Evolutionary conservation across 176 grass and related monocot genomes (phyloP), one percentile per base, ranked within the genome.

Genomic region (Panicum miliaceum): DNA sequence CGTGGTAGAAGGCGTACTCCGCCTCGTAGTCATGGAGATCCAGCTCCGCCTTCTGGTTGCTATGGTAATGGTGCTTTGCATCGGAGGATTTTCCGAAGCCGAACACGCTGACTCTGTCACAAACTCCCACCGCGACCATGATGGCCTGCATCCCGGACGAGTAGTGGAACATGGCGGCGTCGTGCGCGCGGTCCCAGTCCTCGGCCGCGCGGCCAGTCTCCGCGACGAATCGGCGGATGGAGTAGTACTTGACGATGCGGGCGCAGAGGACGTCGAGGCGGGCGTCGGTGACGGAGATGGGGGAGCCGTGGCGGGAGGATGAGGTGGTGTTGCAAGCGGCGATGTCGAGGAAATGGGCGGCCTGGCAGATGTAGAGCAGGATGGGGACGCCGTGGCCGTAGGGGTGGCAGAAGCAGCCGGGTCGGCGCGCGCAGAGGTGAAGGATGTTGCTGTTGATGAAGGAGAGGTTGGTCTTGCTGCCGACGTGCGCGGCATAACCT

Each of bases 371-470:
- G 87, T 98, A 98, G 67, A 98, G 90, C 68, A 94, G 82, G 56
- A 95, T 87, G 26, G 96, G 93, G 52, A 95, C 85, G 65, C 52
- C 71, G 26, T 90, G 73, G 51, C 96, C 91, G 41, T 98, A 98
- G 16, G 93, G 96, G 68, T 98, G 96, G 90, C 93, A 98, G 82
- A 88, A 98, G 89, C 96, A 98, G 48, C 81, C 79, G 1, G 82
- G 71, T 0, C 96, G 79, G 58, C 89, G 87, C 53, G 87, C 79
- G 68, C 93, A 98, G 81, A 90, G 69, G 71, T 95, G 91, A 26
- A 98, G 93, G 27, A 98, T 93, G 87, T 98, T 98, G 85, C 96
- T 98, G 85, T 98, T 98, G 74, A 98, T 85, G 83, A 95, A 98
- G 57, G 96, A 95, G 53, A 95, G 53, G 54, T 84, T 83, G 77